Base-by-base conservation (phyloP, 305 asterid species). In the Plantago coronopus region DNA sequence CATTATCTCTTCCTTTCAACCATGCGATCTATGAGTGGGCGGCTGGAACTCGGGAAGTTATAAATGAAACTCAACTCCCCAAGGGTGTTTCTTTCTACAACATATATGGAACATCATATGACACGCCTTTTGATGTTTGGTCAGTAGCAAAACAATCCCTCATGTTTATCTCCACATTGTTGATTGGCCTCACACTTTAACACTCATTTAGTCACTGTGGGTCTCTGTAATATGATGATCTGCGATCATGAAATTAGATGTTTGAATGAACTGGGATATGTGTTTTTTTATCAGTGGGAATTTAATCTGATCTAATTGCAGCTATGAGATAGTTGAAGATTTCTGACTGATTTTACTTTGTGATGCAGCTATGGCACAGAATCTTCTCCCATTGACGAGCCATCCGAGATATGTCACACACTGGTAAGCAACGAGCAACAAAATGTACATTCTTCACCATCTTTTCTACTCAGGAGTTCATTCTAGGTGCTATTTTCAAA, bases 41-140 rank as follows among this genome's bases (percentile, higher is more conserved):
- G 48, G 71, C 80, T 65, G 87, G 70, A 63, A 93, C 99, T 54
- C 89, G 90, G 17, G 69, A 87, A 77, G 61, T 87, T 69, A 77
- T 89, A 48, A 67, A 82, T 50, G 67, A 66, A 66, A 75, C 83
- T 62, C 82, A 74, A 66, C 76, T 93, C 17, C 99, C 95, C 0
- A 48, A 82, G 22, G 96, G 91, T 25, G 71, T 89, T 57, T 55
- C 84, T 20, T 89, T 89, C 80, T 93, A 89, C 72, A 93, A 78
- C 88, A 83, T 93, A 69, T 89, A 84, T 5, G 99, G 99, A 71
- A 93, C 89, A 74, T 78, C 89, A 43, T 64, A 60, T 31, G 99
- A 87, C 63, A 93, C 96, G 0, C 97, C 99, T 50, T 83, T 87
- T 48, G 99, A 93, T 73, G 95, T 89, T 73, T 80, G 99, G 97